Conservation (phyloP, 2,329 filamentous ascomycete species). For the Nigrospora osmanthi region DNA sequence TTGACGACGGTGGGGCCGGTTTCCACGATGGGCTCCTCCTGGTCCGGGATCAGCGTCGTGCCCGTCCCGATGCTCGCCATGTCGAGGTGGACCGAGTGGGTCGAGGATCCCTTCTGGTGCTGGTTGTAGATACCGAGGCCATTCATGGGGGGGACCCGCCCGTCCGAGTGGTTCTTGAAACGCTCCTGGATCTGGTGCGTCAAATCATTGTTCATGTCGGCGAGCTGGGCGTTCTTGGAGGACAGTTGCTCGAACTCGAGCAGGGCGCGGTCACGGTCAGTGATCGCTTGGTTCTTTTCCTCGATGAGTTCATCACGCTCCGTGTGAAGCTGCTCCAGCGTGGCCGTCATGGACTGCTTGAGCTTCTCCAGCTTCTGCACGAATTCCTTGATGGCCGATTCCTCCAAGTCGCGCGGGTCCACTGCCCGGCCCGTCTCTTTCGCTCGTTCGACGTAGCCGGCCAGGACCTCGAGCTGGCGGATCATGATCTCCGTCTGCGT, state of each 20-base stretch:
- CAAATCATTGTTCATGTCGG: slow-evolving; percentile 91
- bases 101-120: slow-evolving; percentile 37
- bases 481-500: slow-evolving; percentile 95
- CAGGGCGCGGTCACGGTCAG: slow-evolving; percentile 85
- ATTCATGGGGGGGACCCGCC: slow-evolving; percentile 38
- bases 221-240: slow-evolving; percentile 87
- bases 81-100: slow-evolving; percentile 44
- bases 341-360: slow-evolving; percentile 48
- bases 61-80: slow-evolving; percentile 46
- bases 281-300: slow-evolving; percentile 73
- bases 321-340: slow-evolving; percentile 52
- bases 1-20: slow-evolving; percentile 88
- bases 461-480: slow-evolving; percentile 80
- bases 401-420: slow-evolving; percentile 75
- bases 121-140: slow-evolving; percentile 52
- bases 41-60: slow-evolving; percentile 52
- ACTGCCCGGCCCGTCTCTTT: slow-evolving; percentile 77
- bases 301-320: slow-evolving; percentile 78
- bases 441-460: slow-evolving; percentile 77
- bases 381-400: slow-evolving; percentile 84
- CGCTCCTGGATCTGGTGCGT: slow-evolving; percentile 90
- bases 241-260: slow-evolving; percentile 94
- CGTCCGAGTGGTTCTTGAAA: slow-evolving; percentile 68
- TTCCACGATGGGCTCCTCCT: slow-evolving; percentile 60
- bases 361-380: slow-evolving; percentile 65